Percentiles rank a stretch among this genome's conserved stretches.
Evolutionary conservation across 768 basidiomycete genomes (phyloP).

Genomic region (Russula sp.): DNA sequence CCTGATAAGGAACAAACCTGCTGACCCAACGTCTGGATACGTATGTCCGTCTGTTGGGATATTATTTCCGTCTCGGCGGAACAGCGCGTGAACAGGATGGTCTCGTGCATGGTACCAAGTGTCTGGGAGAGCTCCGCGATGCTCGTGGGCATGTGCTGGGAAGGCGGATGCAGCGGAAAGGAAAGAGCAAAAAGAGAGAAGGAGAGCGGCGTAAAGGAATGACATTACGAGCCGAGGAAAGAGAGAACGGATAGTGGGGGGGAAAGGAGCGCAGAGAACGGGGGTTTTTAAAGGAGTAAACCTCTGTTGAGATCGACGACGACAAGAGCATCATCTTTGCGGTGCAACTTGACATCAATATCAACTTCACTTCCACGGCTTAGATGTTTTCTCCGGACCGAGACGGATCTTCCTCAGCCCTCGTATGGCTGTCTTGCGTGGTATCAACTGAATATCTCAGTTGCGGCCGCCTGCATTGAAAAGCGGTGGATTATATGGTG

Average conservation of each 20-base stretch:
- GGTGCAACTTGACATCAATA: no score
- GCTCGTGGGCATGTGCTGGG: constrained; percentile 31
- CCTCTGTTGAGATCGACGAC: not conserved
- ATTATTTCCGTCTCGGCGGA: constrained; percentile 46
- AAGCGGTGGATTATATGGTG: no score
- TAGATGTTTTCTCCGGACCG: no score
- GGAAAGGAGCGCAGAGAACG: not conserved
- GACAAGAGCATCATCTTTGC: not conserved
- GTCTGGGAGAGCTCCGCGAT: constrained; percentile 33
- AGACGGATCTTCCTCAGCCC: no score
- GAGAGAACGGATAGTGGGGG: not conserved
- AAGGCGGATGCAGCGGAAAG: constrained; percentile 19
- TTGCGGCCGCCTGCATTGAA: no score
- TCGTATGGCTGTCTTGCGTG: no score
- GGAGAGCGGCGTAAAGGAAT: constrained; percentile 5
- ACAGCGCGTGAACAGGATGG: constrained; percentile 61
- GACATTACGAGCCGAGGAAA: constrained; percentile 1
- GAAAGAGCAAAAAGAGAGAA: constrained; percentile 30
- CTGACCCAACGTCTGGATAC: not conserved
- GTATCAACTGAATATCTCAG: no score
- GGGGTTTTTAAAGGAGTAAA: not conserved
- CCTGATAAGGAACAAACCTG: constrained; percentile 42
- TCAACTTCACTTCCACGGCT: no score
- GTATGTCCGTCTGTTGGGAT: constrained; percentile 32
- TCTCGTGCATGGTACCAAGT: constrained; percentile 61